Base-by-base conservation (phyloP, 805 yeast species). In the Starmerella floricola region DNA sequence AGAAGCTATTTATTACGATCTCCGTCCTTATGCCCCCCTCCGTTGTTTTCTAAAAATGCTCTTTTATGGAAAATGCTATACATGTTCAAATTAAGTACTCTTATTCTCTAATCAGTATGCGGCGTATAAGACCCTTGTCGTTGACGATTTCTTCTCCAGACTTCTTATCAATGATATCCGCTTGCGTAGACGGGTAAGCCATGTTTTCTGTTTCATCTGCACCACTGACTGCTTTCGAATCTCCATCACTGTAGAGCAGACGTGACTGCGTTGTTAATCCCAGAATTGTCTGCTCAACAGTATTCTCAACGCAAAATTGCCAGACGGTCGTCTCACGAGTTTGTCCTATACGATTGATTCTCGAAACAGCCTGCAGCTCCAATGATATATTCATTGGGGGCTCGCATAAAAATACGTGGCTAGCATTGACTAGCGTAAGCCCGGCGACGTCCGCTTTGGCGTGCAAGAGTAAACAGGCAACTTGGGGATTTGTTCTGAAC, bases 261-360 rank as follows among this genome's bases (percentile, higher is more conserved):
- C 91, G 63, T 50, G 73, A 76, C 45, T 72, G 68, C 0, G 86
- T 75, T 0, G 85, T 71, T 41, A 80, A 58, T n/a, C 73, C 61
- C 27, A 84, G 73, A 35, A 91, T 82, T 34, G 84, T 79, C 56
- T 88, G 95, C 59, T 91, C 98, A 13, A 91, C 94, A 0, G 94
- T 76, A 31, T 79, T 77, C 42, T 72, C 74, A 42, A 87, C 79
- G 19, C 81, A 77, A 63, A 88, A 86, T 73, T 81, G 79, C 95
- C 97, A 91, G 1, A 88, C 94, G 1, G 78, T 79, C 0, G 98
- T 91, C 13, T 73, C 76, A 34, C 69, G 65, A 2, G 68, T 71
- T 60, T 91, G 98, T 0, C 98, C 98, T 56, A 88, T 87, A 48
- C 98, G 66, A 57, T 88, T 95, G 33, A 91, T 76, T 48, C 98